Conservation (phyloP, 192 early-diverging fungal species). For the Jimgerdemannia lactiflua region DNA sequence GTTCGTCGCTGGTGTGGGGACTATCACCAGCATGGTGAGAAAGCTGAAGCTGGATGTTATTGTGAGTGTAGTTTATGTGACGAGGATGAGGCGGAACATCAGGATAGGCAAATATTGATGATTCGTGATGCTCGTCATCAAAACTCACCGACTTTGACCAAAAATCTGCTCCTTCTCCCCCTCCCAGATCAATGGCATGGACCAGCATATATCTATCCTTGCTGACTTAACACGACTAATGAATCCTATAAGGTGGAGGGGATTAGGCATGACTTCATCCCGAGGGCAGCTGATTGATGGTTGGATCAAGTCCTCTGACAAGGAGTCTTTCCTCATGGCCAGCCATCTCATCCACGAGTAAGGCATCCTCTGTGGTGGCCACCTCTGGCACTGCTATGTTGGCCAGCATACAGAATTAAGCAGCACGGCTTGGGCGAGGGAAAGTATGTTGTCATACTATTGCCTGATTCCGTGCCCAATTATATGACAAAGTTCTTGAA, state of each 20-base stretch:
- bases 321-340: slow-evolving; percentile 93
- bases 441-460: slow-evolving; percentile 90
- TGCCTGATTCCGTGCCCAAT: slow-evolving; percentile 98
- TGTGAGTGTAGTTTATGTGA: slow-evolving; percentile 20
- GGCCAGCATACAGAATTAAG: slow-evolving; percentile 85
- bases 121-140: background rate
- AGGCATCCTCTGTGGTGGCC: slow-evolving; percentile 95
- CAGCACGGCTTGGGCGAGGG: slow-evolving; percentile 66
- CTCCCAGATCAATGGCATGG: slow-evolving; percentile 82
- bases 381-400: slow-evolving; percentile 91
- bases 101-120: background rate
- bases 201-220: slow-evolving; percentile 94
- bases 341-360: slow-evolving; percentile 96
- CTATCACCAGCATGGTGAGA: slow-evolving; percentile 91
- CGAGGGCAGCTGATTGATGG: slow-evolving; percentile 83
- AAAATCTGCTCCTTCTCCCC: background rate
- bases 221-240: slow-evolving; percentile 74
- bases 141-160: background rate
- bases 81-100: slow-evolving; percentile 1
- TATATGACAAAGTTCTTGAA: slow-evolving; percentile 99
- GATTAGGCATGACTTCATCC: slow-evolving; percentile 99
- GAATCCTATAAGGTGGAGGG: slow-evolving; percentile 93
- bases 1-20: slow-evolving; percentile 95
- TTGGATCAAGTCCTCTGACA: slow-evolving; percentile 98
- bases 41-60: slow-evolving; percentile 91